phyloP scores from a whole-genome alignment of 139 green algal species.

The Chlamydomonas schloesseri region DNA sequence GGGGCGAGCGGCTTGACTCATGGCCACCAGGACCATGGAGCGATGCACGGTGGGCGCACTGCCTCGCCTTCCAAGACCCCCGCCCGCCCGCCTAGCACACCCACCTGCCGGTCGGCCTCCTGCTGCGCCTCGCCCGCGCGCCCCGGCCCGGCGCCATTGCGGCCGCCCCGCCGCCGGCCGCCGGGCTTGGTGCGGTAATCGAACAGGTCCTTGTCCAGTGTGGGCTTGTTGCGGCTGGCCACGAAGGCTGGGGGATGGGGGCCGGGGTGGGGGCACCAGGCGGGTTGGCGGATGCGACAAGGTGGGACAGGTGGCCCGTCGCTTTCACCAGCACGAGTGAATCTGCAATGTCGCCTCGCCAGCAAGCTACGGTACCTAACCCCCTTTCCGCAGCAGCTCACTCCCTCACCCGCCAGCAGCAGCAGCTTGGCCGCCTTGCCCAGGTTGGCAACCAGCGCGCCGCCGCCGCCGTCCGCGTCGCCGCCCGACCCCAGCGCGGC shows the following conservation, averaged over 20 bases:
- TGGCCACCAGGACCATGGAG: too few species aligned
- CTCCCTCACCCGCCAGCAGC: conserved; percentile 40
- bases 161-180: background rate
- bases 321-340: too few species aligned
- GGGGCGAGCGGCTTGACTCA: background rate
- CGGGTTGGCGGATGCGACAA: background rate
- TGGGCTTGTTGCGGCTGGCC: conserved; percentile 68
- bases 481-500: background rate
- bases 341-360: too few species aligned
- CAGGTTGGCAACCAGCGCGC: conserved; percentile 21
- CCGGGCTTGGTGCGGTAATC: background rate
- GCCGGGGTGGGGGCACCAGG: background rate
- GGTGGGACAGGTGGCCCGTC: too few species aligned
- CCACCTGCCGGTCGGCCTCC: conserved; percentile 54
- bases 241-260: conserved; percentile 60
- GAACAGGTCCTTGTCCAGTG: conserved; percentile 65
- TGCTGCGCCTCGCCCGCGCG: conserved; percentile 14
- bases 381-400: too few species aligned
- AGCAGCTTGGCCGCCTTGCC: conserved; percentile 40
- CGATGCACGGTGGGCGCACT: too few species aligned
- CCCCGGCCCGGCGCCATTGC: conserved; percentile 3
- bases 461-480: background rate
- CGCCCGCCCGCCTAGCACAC: too few species aligned
- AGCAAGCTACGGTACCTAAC: too few species aligned
- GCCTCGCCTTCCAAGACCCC: too few species aligned